Conservation (phyloP, 2,329 filamentous ascomycete species). For the Penicillium sp. region DNA sequence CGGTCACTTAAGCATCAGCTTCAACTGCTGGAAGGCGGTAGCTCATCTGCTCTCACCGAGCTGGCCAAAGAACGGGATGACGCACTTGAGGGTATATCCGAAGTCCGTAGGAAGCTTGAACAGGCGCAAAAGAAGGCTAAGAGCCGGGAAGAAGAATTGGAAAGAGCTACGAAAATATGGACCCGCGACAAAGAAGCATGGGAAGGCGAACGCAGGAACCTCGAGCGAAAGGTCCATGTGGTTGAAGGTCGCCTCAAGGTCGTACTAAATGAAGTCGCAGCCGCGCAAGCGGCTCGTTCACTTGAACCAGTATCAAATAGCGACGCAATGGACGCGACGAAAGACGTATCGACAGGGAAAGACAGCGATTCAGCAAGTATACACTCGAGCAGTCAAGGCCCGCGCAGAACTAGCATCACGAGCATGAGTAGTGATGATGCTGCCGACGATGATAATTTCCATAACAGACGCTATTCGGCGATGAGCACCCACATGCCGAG, state of each 20-base stretch:
- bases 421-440: slow-evolving; percentile 47
- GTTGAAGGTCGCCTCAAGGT: slow-evolving; percentile 83
- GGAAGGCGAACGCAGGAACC: slow-evolving; percentile 79
- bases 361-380: slow-evolving; percentile 74
- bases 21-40: slow-evolving; percentile 83
- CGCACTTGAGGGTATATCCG: slow-evolving; percentile 71
- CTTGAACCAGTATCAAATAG: slow-evolving; percentile 52
- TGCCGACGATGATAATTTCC: slow-evolving; percentile 54
- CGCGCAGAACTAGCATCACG: slow-evolving; percentile 64
- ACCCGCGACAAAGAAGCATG: slow-evolving; percentile 81
- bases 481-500: slow-evolving; percentile 63
- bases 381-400: slow-evolving; percentile 67
- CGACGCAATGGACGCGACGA: slow-evolving; percentile 65
- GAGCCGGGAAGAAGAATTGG: slow-evolving; percentile 80
- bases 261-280: slow-evolving; percentile 79
- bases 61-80: slow-evolving; percentile 85
- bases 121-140: slow-evolving; percentile 75
- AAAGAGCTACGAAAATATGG: slow-evolving; percentile 79
- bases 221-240: slow-evolving; percentile 87
- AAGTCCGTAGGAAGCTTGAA: slow-evolving; percentile 79
- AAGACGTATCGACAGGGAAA: slow-evolving; percentile 61
- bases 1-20: slow-evolving; percentile 84
- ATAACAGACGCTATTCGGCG: slow-evolving; percentile 73
- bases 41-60: slow-evolving; percentile 81
- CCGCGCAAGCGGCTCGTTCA: slow-evolving; percentile 41